These are phyloP conservation scores for Collybia nuda DNA, from an alignment of 768 basidiomycete genomes.

Conservation along the genomic window DNA sequence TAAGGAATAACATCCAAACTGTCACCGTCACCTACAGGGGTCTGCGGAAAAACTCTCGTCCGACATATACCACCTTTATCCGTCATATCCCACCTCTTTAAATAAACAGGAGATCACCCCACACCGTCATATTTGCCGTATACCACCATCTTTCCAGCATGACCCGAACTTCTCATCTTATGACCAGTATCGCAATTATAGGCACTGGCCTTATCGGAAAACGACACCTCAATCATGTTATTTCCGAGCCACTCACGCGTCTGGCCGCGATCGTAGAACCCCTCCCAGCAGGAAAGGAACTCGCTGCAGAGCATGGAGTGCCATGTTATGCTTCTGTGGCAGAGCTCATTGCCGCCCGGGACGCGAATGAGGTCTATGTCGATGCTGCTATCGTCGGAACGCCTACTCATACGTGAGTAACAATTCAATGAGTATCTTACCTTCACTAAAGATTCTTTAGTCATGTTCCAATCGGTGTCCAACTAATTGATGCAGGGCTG, in stretches of 20 bases:
- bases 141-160: too few species aligned
- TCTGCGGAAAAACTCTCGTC: too few species aligned
- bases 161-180: too few species aligned
- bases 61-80: too few species aligned
- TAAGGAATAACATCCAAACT: too few species aligned
- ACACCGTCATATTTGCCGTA: too few species aligned
- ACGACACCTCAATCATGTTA: conserved; percentile 3
- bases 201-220: conserved; percentile 4
- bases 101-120: too few species aligned
- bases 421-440: too few species aligned
- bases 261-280: conserved; percentile 6
- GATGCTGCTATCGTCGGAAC: conserved; percentile 9
- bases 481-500: conserved; percentile 5
- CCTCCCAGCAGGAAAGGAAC: neutral
- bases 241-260: neutral
- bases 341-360: neutral
- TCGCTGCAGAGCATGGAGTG: neutral
- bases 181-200: neutral
- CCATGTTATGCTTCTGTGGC: conserved; percentile 1
- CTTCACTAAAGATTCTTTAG: neutral
- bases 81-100: too few species aligned
- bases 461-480: conserved; percentile 6
- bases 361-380: neutral
- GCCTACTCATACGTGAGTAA: conserved; percentile 3
- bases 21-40: too few species aligned